These are phyloP conservation scores for Tetraselmis striata DNA, from an alignment of 139 green algal genomes.

Conservation along the genomic window DNA sequence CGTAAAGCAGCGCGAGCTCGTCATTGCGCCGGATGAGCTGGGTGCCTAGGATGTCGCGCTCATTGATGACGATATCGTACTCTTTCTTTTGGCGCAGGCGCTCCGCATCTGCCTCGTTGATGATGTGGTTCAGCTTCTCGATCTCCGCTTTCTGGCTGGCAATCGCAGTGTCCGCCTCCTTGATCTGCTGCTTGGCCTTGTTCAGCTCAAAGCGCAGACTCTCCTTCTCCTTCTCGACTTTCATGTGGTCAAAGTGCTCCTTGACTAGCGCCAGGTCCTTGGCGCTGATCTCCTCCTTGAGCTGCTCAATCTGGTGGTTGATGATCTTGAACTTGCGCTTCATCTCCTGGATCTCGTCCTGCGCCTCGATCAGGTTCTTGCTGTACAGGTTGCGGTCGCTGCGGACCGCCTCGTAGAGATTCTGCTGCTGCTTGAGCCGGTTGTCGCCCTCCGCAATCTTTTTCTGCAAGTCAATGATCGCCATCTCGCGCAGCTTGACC, in stretches of 20 bases:
- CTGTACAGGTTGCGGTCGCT: constrained; percentile 83
- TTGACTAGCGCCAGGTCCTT: constrained; percentile 79
- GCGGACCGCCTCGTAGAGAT: constrained; percentile 64
- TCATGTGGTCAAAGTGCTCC: constrained; percentile 88
- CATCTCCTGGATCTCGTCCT: constrained; percentile 86
- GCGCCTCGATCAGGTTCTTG: constrained; percentile 83
- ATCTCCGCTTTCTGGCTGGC: constrained; percentile 56
- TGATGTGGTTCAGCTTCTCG: constrained; percentile 77
- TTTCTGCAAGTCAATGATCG: constrained; percentile 86
- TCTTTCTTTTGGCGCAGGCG: constrained; percentile 78
- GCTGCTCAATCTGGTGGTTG: constrained; percentile 82
- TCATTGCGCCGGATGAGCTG: constrained; percentile 83
- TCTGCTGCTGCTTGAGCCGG: constrained; percentile 86
- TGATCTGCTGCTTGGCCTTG: constrained; percentile 68
- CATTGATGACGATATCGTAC: constrained; percentile 78
- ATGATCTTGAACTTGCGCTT: constrained; percentile 89
- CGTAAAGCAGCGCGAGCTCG: constrained; percentile 87
- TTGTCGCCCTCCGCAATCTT: constrained; percentile 72
- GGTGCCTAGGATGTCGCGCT: constrained; percentile 77
- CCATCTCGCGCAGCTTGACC: constrained; percentile 77
- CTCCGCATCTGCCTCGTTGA: constrained; percentile 76
- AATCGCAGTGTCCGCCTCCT: constrained; percentile 70
- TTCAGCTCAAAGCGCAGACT: constrained; percentile 71
- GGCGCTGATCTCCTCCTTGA: constrained; percentile 79
- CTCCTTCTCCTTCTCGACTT: constrained; percentile 90